Conservation (phyloP, 495 filamentous ascomycete genomes). For the Cercophora scortea region DNA sequence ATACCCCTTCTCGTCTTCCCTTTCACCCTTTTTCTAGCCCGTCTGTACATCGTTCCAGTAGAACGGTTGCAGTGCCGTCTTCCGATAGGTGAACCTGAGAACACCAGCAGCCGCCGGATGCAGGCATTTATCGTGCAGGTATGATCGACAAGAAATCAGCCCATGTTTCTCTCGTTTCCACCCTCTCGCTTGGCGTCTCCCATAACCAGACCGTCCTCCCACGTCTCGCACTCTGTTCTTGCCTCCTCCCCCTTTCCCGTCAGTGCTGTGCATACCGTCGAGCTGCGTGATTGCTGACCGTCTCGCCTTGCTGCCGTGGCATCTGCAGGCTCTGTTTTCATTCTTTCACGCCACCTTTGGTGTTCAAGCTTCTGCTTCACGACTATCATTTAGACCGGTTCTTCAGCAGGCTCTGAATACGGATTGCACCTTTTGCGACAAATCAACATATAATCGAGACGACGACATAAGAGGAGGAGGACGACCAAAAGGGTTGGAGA, state of each 20-base stretch:
- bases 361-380: slow-evolving; percentile 22
- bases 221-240: slow-evolving; percentile 25
- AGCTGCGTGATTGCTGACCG: slow-evolving; percentile 39
- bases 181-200: slow-evolving; percentile 31
- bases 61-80: background rate
- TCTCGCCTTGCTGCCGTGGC: slow-evolving; percentile 28
- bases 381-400: slow-evolving; percentile 20
- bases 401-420: slow-evolving; percentile 54
- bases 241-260: slow-evolving; percentile 18
- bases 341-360: slow-evolving; percentile 24
- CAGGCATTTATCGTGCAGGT: slow-evolving; percentile 45
- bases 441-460: slow-evolving; percentile 7
- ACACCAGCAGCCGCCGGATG: slow-evolving; percentile 26
- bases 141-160: slow-evolving; percentile 39
- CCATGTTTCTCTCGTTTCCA: slow-evolving; percentile 32
- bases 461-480: slow-evolving; percentile 6
- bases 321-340: slow-evolving; percentile 36
- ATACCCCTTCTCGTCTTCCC: background rate
- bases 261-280: slow-evolving; percentile 22
- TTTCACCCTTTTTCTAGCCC: background rate
- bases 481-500: slow-evolving; percentile 10
- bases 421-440: background rate
- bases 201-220: slow-evolving; percentile 40
- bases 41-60: background rate
- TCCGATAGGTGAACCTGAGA: slow-evolving; percentile 8